Evolutionary conservation across 2,329 filamentous ascomycete genomes (phyloP), one percentile per base, ranked within the genome.

Genomic region (Botrytis medusae): DNA sequence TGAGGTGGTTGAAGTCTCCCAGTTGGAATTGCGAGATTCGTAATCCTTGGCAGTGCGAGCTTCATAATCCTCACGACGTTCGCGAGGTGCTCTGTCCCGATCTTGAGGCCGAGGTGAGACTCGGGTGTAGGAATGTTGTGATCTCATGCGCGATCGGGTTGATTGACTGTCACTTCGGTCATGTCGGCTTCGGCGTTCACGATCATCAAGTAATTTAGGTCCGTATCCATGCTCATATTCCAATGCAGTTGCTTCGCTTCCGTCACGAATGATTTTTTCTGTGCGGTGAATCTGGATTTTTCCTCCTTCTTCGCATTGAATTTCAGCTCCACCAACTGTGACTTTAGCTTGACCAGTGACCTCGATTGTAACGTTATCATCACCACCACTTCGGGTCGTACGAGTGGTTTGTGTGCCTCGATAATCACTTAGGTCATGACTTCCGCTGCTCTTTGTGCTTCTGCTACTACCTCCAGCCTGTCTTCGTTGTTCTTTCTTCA

Each of bases 351-450:
- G 84, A 20, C 87, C 87, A 37, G 85, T 86, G 64, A 91, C 84
- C 76, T 88, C 88, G 80, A 91, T 90, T 25, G 88, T 91, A 73
- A 90, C 83, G 74, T 90, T 88, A 69, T 86, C 84, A 18, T 72
- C 67, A 75, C 85, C 87, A 16, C 78, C 77, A 71, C 78, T 80
- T 71, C 80, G 73, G 6, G 89, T 91, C 16, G 89, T 88, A 59
- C 87, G 85, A 20, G 89, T 91, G 0, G 89, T 89, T 42, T 87
- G 87, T 71, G 88, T 90, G 75, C 87, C 87, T 76, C 85, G 86
- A 80, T 87, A 90, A 72, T 90, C 89, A 81, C 89, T 91, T 73
- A 91, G 89, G 77, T 91, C 89, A 61, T 85, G 88, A 79, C 89
- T 91, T 34, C 85, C 75, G 85, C 89, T 83, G 86, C 90, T 75